Evolutionary conservation across 2,329 filamentous ascomycete genomes (phyloP).

Genomic region (Cytospora chrysosperma): DNA sequence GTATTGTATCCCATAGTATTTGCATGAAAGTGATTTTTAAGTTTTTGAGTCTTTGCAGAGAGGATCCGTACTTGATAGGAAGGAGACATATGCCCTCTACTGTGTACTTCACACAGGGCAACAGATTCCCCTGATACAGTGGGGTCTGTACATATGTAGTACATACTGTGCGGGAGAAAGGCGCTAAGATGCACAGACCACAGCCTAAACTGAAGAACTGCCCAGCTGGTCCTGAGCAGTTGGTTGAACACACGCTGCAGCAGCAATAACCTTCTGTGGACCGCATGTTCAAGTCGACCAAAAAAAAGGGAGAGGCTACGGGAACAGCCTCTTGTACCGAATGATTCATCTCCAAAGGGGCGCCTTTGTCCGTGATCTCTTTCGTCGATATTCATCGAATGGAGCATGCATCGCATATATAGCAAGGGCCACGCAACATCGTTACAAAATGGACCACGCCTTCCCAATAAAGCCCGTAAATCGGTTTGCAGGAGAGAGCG

Average conservation of each 20-base stretch:
- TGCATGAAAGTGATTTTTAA: too few species aligned
- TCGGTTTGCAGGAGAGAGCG: conserved; percentile 65
- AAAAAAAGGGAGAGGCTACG: neutral
- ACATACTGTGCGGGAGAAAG: too few species aligned
- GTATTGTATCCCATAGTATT: too few species aligned
- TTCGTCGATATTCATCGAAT: neutral
- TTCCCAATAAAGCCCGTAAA: conserved; percentile 70
- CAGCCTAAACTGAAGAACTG: conserved; percentile 9
- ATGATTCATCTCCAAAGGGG: neutral
- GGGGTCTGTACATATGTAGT: neutral
- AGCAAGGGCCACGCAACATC: neutral
- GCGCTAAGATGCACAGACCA: conserved; percentile 17
- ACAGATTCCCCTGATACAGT: too few species aligned
- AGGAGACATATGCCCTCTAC: too few species aligned
- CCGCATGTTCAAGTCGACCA: neutral
- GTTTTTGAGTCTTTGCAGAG: too few species aligned
- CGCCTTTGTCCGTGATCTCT: neutral
- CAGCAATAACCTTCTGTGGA: too few species aligned
- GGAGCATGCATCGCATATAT: neutral
- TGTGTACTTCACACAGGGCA: too few species aligned
- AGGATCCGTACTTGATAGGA: too few species aligned
- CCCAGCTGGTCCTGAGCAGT: neutral
- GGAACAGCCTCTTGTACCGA: neutral
- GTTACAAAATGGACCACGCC: conserved; percentile 17
- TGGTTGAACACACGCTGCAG: neutral